These are phyloP conservation scores for Geotrichum cucujoidarum DNA, from an alignment of 1,139 yeast genomes.

Conservation along the genomic window DNA sequence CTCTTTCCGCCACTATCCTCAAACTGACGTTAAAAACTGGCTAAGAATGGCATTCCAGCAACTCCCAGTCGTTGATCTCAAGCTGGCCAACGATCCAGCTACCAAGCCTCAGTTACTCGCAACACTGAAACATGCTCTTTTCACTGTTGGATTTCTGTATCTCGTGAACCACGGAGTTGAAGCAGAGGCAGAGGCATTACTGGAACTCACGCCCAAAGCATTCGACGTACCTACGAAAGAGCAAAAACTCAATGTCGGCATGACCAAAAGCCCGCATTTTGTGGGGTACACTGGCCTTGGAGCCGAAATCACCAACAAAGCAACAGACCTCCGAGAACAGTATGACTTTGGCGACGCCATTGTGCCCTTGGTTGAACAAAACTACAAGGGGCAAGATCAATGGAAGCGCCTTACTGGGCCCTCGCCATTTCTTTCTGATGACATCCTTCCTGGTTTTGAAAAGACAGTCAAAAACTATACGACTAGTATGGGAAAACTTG, in stretches of 20 bases:
- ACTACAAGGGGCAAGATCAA: conserved; percentile 24
- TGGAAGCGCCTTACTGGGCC: conserved; percentile 63
- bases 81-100: conserved; percentile 34
- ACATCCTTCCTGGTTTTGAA: conserved; percentile 48
- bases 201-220: conserved; percentile 44
- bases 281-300: conserved; percentile 63
- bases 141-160: conserved; percentile 59
- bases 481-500: conserved; percentile 45
- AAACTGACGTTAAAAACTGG: background rate
- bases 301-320: conserved; percentile 58
- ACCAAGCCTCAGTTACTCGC: conserved; percentile 45
- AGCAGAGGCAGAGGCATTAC: conserved; percentile 42
- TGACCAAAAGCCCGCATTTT: conserved; percentile 62
- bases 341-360: conserved; percentile 54
- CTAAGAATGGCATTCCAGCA: background rate
- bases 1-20: no score
- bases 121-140: conserved; percentile 50
- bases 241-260: conserved; percentile 48
- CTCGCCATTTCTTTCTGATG: conserved; percentile 53
- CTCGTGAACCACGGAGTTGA: conserved; percentile 47
- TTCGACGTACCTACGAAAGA: conserved; percentile 51
- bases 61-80: conserved; percentile 35
- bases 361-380: conserved; percentile 12
- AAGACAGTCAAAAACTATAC: conserved; percentile 46
- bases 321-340: conserved; percentile 63